Evolutionary conservation across 345 rosid genomes (phyloP).

Genomic region (Angophora floribunda): DNA sequence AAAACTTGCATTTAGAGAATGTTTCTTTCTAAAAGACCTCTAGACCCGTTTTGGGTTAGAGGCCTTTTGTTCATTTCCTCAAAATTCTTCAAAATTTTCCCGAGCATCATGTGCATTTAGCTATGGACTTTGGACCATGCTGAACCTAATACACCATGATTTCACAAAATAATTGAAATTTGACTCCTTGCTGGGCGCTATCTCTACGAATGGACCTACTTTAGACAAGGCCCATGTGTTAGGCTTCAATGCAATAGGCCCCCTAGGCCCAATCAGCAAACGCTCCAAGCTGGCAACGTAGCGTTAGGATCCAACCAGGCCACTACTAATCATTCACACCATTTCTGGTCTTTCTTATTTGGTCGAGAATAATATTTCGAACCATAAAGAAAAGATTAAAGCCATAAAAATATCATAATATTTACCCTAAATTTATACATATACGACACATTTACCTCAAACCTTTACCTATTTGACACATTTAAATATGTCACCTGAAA

Average conservation of each 20-base stretch:
- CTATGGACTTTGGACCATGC: rapidly evolving
- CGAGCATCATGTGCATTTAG: too few relatives aligned
- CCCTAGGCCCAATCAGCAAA: neutral
- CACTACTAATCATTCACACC: neutral
- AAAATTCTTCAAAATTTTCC: rapidly evolving
- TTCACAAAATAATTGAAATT: neutral
- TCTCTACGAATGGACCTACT: neutral
- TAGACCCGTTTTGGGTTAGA: rapidly evolving
- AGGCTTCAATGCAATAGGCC: neutral
- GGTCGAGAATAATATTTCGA: neutral
- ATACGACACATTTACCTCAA: too few relatives aligned
- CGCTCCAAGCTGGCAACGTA: neutral
- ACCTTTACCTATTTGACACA: too few relatives aligned
- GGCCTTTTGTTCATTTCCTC: neutral
- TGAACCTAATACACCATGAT: too few relatives aligned
- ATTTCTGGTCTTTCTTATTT: neutral
- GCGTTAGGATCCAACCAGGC: neutral
- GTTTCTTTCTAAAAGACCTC: neutral
- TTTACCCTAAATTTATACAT: too few relatives aligned
- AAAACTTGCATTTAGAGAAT: rapidly evolving
- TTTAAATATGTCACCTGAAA: too few relatives aligned
- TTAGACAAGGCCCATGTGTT: neutral
- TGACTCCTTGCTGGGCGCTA: neutral
- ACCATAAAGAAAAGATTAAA: neutral
- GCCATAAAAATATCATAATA: too few relatives aligned